Evolutionary conservation across 345 rosid genomes (phyloP).

Genomic region (Physaria fendleri): DNA sequence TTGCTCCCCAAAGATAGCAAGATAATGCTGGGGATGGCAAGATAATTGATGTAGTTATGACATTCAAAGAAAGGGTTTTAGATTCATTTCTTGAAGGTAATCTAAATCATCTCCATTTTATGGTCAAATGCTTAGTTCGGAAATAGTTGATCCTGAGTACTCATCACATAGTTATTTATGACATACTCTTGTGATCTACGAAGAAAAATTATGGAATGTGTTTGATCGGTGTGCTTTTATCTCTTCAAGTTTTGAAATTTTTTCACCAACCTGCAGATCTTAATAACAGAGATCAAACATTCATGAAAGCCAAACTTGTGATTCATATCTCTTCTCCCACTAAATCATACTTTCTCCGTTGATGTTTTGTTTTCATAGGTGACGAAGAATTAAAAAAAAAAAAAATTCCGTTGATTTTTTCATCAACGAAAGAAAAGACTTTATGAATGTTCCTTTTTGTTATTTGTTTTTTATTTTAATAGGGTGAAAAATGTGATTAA

Average conservation of each 20-base stretch:
- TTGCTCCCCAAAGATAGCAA: slow-evolving; percentile 96
- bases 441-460: no score
- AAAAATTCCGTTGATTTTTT: no score
- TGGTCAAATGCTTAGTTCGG: not conserved
- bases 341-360: no score
- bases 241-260: no score
- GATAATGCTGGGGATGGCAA: slow-evolving; percentile 89
- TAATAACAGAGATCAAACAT: slow-evolving; percentile 66
- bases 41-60: slow-evolving; percentile 61
- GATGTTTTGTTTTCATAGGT: no score
- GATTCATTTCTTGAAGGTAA: slow-evolving; percentile 86
- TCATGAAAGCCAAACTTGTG: slow-evolving; percentile 62
- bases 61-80: slow-evolving; percentile 90
- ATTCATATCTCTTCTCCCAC: no score
- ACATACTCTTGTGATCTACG: not conserved
- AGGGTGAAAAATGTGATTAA: no score
- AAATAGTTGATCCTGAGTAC: not conserved
- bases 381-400: no score
- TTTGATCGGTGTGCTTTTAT: not conserved
- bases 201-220: not conserved
- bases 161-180: not conserved
- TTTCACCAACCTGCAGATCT: slow-evolving; percentile 49
- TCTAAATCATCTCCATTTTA: not conserved
- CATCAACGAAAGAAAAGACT: no score
- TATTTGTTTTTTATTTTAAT: no score